Conservation (phyloP, 2,329 filamentous ascomycete species). For the Pyrenochaeta sp. region DNA sequence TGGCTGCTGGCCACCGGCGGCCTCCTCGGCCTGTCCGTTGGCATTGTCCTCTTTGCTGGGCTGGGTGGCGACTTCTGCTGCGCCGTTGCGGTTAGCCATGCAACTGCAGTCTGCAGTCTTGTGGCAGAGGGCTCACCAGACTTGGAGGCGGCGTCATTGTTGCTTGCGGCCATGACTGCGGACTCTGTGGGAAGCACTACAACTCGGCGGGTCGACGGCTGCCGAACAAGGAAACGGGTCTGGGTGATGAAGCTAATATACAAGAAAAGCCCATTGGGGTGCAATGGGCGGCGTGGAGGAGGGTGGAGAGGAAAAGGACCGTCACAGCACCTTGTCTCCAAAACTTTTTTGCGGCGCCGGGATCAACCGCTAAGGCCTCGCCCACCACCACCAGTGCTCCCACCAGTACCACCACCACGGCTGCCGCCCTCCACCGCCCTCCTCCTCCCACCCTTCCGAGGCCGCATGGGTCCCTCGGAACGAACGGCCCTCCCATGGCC, state of each 20-base stretch:
- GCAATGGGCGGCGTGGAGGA: conserved; percentile 36
- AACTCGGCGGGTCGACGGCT: conserved; percentile 27
- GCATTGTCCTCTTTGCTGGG: conserved; percentile 31
- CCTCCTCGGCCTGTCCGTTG: conserved; percentile 34
- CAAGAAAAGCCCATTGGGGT: conserved; percentile 45
- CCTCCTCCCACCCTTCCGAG: conserved; percentile 25
- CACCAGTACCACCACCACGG: too few species aligned
- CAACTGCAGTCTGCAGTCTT: conserved; percentile 10
- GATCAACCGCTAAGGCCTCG: conserved; percentile 28
- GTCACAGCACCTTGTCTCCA: conserved; percentile 19
- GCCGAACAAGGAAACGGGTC: conserved; percentile 34
- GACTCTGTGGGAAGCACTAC: conserved; percentile 18
- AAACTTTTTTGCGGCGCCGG: conserved; percentile 40
- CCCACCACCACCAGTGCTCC: too few species aligned
- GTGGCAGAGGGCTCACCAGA: conserved; percentile 42
- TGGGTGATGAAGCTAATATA: conserved; percentile 31
- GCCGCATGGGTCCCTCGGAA: conserved; percentile 12
- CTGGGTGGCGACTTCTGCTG: conserved; percentile 37
- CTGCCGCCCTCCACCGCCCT: too few species aligned
- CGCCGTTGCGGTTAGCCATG: conserved; percentile 32
- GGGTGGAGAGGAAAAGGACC: conserved; percentile 12
- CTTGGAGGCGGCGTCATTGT: conserved; percentile 47
- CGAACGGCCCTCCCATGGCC: conserved; percentile 7
- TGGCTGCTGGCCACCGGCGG: conserved; percentile 35
- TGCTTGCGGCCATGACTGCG: conserved; percentile 44